Percentiles rank a stretch among this genome's conserved stretches.
phyloP scores from a whole-genome alignment of 176 grass and related monocot species.

The Carex scoparia region DNA sequence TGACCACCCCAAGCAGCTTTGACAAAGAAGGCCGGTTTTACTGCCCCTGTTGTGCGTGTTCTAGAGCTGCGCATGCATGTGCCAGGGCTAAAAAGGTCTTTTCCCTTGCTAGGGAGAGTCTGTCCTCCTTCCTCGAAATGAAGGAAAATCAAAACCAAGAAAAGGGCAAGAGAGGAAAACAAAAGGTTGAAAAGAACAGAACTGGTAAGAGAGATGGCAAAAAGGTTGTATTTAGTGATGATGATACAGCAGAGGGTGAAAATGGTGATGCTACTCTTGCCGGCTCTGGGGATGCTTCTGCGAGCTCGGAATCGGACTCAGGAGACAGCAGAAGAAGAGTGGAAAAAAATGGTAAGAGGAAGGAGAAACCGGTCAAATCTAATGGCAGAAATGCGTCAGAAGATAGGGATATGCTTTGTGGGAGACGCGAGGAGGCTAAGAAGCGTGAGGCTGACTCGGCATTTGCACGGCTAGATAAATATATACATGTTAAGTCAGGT shows the following conservation, averaged over 20 bases:
- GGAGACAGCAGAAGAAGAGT: neutral
- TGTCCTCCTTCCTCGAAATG: slow-evolving; percentile 5
- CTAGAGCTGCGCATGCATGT: slow-evolving; percentile 11
- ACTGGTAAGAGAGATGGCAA: slow-evolving; percentile 1
- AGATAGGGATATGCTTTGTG: neutral
- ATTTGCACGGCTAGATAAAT: slow-evolving; percentile 7
- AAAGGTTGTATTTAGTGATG: neutral
- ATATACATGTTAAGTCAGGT: slow-evolving; percentile 1
- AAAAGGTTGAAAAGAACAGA: neutral
- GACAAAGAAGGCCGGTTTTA: slow-evolving; percentile 15
- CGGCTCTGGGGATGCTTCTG: slow-evolving; percentile 6
- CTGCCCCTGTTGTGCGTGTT: slow-evolving; percentile 21
- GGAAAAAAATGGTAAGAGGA: neutral
- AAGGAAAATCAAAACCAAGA: slow-evolving; percentile 12
- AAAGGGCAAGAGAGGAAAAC: neutral
- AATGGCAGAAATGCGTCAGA: neutral
- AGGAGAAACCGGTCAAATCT: slow-evolving; percentile 1
- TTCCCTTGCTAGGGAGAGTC: neutral
- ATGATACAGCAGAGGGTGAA: neutral
- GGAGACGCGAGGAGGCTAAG: neutral
- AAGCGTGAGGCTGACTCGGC: neutral
- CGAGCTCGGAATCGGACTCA: neutral
- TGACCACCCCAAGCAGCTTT: neutral
- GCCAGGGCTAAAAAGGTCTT: slow-evolving; percentile 11
- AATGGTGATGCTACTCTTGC: neutral